A percentile compares a stretch with the other conserved stretches of the same genome.
Conservation (phyloP, 495 filamentous ascomycete species). For the Aeminium ludgeri region DNA sequence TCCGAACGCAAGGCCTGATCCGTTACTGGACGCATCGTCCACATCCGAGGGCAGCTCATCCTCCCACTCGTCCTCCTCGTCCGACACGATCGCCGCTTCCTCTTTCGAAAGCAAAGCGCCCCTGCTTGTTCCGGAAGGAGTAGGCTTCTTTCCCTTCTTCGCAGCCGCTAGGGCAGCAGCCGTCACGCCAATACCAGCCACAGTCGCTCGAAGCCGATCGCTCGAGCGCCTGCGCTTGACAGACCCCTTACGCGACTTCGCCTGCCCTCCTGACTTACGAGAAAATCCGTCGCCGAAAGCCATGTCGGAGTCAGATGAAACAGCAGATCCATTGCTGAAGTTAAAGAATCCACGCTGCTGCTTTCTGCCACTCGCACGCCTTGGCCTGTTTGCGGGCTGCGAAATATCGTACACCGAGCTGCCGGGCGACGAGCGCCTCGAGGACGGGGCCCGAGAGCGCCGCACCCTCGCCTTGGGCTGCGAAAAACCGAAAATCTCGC, state of each 20-base stretch:
- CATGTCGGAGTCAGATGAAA: conserved; percentile 39
- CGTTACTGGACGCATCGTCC: conserved; percentile 25
- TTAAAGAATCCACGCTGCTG: conserved; percentile 41
- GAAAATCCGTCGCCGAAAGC: conserved; percentile 29
- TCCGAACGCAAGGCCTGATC: conserved; percentile 41
- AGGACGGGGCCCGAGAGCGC: too few species aligned
- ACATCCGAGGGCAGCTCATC: conserved; percentile 28
- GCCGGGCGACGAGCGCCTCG: not conserved
- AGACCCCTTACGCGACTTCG: conserved; percentile 14
- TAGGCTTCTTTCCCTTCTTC: conserved; percentile 21
- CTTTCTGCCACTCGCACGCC: conserved; percentile 19
- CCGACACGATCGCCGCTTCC: not conserved
- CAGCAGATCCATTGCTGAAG: conserved; percentile 43
- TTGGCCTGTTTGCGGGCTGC: not conserved
- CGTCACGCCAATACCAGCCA: conserved; percentile 39
- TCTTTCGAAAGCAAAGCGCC: conserved; percentile 3
- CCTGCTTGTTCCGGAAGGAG: conserved; percentile 15
- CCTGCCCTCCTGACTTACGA: not conserved
- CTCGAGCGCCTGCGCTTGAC: conserved; percentile 17
- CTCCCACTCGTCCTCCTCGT: conserved; percentile 40
- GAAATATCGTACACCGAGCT: not conserved
- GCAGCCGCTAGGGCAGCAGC: conserved; percentile 38
- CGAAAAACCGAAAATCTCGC: conserved; percentile 5
- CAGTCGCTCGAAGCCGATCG: conserved; percentile 36
- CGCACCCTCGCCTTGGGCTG: not conserved